Conservation (phyloP, 2,329 filamentous ascomycete genomes). For the Aspergillus pseudotamarii region DNA sequence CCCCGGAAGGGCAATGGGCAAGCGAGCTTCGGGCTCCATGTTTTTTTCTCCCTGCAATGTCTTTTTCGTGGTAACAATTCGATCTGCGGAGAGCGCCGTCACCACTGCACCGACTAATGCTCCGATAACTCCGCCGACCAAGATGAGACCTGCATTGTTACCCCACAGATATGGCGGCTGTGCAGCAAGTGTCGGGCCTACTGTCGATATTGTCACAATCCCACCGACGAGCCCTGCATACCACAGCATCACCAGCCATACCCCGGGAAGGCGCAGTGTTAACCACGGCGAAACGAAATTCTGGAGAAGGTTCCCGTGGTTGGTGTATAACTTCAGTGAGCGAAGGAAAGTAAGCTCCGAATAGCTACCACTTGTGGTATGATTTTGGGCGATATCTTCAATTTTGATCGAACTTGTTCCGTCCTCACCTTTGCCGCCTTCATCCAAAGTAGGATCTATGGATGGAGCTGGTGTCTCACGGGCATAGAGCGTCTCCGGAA, state of each 20-base stretch:
- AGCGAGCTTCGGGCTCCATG: slow-evolving; percentile 9
- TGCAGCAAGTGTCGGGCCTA: slow-evolving; percentile 11
- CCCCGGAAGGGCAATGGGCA: slow-evolving; percentile 10
- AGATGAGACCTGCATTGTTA: slow-evolving; percentile 12
- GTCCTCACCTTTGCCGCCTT: slow-evolving; percentile 2
- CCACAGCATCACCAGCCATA: slow-evolving; percentile 18
- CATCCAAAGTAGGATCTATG: neutral
- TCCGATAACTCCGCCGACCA: slow-evolving; percentile 12
- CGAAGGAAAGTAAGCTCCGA: slow-evolving; percentile 9
- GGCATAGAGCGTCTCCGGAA: slow-evolving; percentile 14
- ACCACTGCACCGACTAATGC: slow-evolving; percentile 1
- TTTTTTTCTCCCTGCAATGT: slow-evolving; percentile 6
- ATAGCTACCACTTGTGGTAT: neutral
- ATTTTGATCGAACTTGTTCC: neutral
- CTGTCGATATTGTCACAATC: slow-evolving; percentile 12
- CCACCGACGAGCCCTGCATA: slow-evolving; percentile 15
- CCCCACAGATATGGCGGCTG: slow-evolving; percentile 14
- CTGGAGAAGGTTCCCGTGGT: slow-evolving; percentile 8
- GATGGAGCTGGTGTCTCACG: neutral
- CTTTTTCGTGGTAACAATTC: slow-evolving; percentile 9
- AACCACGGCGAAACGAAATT: slow-evolving; percentile 13
- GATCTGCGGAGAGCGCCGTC: slow-evolving; percentile 8
- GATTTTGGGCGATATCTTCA: slow-evolving; percentile 2
- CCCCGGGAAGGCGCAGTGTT: slow-evolving; percentile 12
- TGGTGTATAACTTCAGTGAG: slow-evolving; percentile 9